Conservation (phyloP, 441 rosid genomes). For the Kokia cookei region DNA sequence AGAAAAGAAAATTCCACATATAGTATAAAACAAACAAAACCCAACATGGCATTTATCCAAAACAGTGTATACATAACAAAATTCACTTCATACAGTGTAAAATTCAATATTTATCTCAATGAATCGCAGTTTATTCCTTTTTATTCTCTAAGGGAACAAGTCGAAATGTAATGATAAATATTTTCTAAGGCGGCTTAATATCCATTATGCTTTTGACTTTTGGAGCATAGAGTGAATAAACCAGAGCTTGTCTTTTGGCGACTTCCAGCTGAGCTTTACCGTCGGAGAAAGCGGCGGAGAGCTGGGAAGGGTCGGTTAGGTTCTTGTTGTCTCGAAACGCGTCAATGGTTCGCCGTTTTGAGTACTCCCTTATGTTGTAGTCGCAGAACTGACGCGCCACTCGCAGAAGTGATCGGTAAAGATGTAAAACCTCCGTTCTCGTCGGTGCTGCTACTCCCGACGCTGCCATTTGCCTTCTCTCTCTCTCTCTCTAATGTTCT, state of each 20-base stretch:
- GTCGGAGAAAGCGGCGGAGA: slow-evolving; percentile 44
- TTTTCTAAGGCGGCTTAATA: slow-evolving; percentile 20
- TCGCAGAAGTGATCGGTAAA: slow-evolving; percentile 68
- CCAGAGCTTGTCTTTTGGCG: slow-evolving; percentile 52
- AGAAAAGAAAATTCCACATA: background rate
- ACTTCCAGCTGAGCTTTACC: slow-evolving; percentile 58
- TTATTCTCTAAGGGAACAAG: background rate
- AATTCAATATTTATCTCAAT: background rate
- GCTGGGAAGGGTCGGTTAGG: slow-evolving; percentile 42
- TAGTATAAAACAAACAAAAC: background rate
- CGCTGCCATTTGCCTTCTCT: slow-evolving; percentile 17
- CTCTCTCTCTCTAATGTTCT: background rate
- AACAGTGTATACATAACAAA: background rate
- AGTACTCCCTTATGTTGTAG: slow-evolving; percentile 79
- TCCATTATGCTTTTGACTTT: slow-evolving; percentile 78
- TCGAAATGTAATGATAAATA: background rate
- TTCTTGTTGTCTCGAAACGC: slow-evolving; percentile 47
- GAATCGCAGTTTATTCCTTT: background rate
- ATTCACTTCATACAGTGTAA: background rate
- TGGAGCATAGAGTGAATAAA: slow-evolving; percentile 72
- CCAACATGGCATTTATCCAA: background rate
- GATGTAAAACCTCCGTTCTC: slow-evolving; percentile 36
- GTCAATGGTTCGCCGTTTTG: slow-evolving; percentile 60
- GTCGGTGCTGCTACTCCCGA: slow-evolving; percentile 16
- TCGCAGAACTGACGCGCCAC: slow-evolving; percentile 61